phyloP scores from a whole-genome alignment of 441 rosid genomes.

The Pelargonium fulgidum region DNA sequence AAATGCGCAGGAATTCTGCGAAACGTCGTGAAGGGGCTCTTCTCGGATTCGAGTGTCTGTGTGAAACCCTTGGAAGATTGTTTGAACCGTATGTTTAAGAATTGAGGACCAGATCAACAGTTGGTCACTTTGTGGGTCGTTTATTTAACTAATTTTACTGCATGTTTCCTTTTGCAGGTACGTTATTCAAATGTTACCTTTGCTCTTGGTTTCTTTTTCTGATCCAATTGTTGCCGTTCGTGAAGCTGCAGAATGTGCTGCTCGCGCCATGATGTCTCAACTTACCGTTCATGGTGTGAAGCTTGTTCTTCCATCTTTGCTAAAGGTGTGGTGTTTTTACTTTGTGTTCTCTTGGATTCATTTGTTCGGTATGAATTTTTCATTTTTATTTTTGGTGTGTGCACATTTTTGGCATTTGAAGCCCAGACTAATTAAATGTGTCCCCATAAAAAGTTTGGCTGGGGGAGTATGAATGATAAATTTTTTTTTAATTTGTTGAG shows the following conservation, averaged over 20 bases:
- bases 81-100: constrained; percentile 84
- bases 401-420: not conserved
- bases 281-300: constrained; percentile 92
- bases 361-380: not conserved
- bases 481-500: not conserved
- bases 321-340: constrained; percentile 43
- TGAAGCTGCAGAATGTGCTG: constrained; percentile 98
- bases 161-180: constrained; percentile 44
- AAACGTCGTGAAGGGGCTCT: constrained; percentile 96
- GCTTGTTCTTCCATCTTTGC: constrained; percentile 92
- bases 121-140: not conserved
- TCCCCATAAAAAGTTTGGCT: too few species aligned
- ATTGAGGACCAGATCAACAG: not conserved
- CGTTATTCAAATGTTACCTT: constrained; percentile 89
- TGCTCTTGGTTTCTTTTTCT: constrained; percentile 92
- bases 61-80: constrained; percentile 89
- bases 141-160: not conserved
- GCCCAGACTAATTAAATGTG: too few species aligned
- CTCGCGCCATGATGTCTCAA: constrained; percentile 99
- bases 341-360: not conserved
- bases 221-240: constrained; percentile 99
- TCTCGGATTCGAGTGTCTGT: constrained; percentile 94
- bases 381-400: not conserved
- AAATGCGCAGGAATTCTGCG: constrained; percentile 63
- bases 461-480: not conserved